These are phyloP conservation scores for Leishmania braziliensis DNA, from an alignment of 208 protist genomes.

Conservation along the genomic window DNA sequence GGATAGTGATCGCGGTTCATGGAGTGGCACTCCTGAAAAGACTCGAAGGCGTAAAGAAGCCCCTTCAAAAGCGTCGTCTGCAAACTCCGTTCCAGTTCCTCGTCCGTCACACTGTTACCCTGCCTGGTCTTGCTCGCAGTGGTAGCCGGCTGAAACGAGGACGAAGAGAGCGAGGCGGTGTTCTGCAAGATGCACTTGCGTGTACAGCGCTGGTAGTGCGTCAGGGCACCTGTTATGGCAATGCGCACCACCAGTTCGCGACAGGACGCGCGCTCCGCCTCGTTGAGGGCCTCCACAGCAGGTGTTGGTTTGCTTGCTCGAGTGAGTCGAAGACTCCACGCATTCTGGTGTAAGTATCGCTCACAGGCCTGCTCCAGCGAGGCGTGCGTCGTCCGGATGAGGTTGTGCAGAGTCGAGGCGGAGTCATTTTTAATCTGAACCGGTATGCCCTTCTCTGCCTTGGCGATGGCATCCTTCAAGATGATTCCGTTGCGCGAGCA, in stretches of 20 bases:
- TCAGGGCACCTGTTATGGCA: conserved; percentile 61
- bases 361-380: conserved; percentile 12
- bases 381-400: conserved; percentile 9
- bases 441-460: conserved; percentile 28
- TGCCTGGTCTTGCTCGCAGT: not conserved
- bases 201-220: conserved; percentile 34
- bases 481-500: conserved; percentile 26
- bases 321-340: conserved; percentile 15
- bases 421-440: conserved; percentile 25
- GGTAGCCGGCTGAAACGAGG: conserved; percentile 1
- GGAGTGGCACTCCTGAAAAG: conserved; percentile 72
- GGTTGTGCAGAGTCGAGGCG: conserved; percentile 9
- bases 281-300: conserved; percentile 9
- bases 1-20: conserved; percentile 78
- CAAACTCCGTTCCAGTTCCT: conserved; percentile 36
- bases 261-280: conserved; percentile 50
- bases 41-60: conserved; percentile 77
- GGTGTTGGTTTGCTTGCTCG: conserved; percentile 6
- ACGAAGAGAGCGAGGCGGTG: not conserved
- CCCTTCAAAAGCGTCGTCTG: conserved; percentile 65
- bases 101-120: conserved; percentile 1
- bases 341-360: conserved; percentile 11
- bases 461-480: conserved; percentile 31
- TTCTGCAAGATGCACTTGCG: conserved; percentile 22
- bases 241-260: conserved; percentile 56